A percentile compares a stretch with the other conserved stretches of the same genome.
These are phyloP conservation scores for Dianthus caryophyllus DNA, from an alignment of 148 eudicot genomes.

Conservation along the genomic window DNA sequence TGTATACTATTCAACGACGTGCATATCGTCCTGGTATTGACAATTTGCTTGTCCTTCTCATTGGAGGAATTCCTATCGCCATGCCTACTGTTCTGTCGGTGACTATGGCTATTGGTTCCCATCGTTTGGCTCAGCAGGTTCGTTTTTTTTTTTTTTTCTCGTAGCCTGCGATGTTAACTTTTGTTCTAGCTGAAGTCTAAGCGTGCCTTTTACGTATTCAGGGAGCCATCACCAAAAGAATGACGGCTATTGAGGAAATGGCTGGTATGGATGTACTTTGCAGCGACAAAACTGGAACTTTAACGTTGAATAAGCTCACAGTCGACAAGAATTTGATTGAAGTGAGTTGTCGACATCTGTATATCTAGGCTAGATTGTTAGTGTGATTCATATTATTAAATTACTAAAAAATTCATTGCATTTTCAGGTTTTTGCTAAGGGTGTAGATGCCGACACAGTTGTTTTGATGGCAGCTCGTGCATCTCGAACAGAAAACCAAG, in stretches of 20 bases:
- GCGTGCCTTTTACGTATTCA: conserved; percentile 15
- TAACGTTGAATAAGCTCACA: conserved; percentile 85
- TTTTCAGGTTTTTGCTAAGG: conserved; percentile 84
- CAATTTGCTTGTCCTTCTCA: conserved; percentile 95
- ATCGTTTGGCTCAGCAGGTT: conserved; percentile 96
- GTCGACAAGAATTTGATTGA: conserved; percentile 92
- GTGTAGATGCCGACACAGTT: conserved; percentile 79
- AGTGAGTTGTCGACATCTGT: conserved; percentile 30
- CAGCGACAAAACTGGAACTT: conserved; percentile 92
- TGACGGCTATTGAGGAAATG: conserved; percentile 98
- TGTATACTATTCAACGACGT: conserved; percentile 94
- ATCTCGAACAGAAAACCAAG: conserved; percentile 89
- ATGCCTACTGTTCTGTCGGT: conserved; percentile 99
- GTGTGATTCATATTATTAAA: background rate
- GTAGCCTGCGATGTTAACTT: background rate
- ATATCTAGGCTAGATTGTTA: background rate
- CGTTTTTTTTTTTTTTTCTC: conserved; percentile 31
- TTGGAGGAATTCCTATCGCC: conserved; percentile 99
- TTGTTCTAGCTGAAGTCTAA: conserved; percentile 1
- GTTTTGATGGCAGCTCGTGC: conserved; percentile 99
- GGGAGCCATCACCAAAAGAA: conserved; percentile 96
- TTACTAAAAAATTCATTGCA: conserved; percentile 24
- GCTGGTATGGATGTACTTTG: conserved; percentile 98
- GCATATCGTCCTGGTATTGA: conserved; percentile 93
- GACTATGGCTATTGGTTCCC: conserved; percentile 99